A percentile compares a stretch with the other conserved stretches of the same genome.
Evolutionary conservation across 768 basidiomycete species (phyloP).

Genomic region (Phaeotremella skinneri): DNA sequence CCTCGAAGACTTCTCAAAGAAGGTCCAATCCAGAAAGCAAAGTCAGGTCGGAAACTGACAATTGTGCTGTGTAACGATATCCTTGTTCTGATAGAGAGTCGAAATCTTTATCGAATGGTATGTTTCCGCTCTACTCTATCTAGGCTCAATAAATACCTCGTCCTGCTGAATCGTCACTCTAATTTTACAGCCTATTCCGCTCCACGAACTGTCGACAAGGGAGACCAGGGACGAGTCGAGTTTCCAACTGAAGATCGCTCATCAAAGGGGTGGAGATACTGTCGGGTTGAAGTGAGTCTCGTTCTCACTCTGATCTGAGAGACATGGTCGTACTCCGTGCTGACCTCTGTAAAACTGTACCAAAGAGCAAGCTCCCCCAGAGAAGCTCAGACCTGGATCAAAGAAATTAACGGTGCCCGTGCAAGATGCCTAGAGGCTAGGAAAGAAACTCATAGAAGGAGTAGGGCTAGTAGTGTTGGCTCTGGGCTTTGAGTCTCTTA

Average conservation of each 20-base stretch:
- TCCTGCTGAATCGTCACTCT: background rate
- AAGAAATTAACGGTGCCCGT: background rate
- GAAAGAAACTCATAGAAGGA: background rate
- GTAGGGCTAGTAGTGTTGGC: background rate
- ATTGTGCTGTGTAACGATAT: slow-evolving; percentile 86
- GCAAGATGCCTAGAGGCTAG: background rate
- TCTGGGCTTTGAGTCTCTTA: no score
- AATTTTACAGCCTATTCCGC: slow-evolving; percentile 62
- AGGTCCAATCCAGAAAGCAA: slow-evolving; percentile 72
- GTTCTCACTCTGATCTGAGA: background rate
- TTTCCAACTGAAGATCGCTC: slow-evolving; percentile 66
- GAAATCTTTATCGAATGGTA: slow-evolving; percentile 79
- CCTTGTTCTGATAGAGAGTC: slow-evolving; percentile 75
- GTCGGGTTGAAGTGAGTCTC: slow-evolving; percentile 53
- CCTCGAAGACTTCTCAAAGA: slow-evolving; percentile 75
- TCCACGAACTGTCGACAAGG: slow-evolving; percentile 42
- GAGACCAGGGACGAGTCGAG: slow-evolving; percentile 33
- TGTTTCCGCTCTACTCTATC: slow-evolving; percentile 34
- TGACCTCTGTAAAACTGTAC: no score
- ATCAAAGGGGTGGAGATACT: slow-evolving; percentile 71
- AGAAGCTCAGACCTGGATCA: slow-evolving; percentile 1
- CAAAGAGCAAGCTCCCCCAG: background rate
- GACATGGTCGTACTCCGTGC: no score
- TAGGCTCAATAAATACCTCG: background rate
- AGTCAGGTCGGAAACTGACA: slow-evolving; percentile 74